Evolutionary conservation across 2,329 filamentous ascomycete genomes (phyloP).

Genomic region (Ilyonectria mors-panacis): DNA sequence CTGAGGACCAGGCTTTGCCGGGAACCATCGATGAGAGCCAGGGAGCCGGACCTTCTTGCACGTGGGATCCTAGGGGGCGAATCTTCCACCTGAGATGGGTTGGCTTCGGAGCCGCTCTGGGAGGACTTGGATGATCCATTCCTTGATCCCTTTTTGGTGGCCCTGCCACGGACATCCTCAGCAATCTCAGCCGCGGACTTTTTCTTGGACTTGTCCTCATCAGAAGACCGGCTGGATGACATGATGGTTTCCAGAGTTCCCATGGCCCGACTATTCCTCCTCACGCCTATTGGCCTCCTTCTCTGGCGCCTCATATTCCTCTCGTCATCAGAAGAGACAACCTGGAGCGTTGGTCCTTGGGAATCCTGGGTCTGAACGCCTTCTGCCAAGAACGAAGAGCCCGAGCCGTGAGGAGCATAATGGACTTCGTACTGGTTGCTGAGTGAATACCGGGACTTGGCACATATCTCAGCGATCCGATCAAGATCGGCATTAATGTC

Average conservation of each 20-base stretch:
- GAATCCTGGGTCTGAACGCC: conserved; percentile 50
- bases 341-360: conserved; percentile 70
- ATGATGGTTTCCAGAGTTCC: conserved; percentile 77
- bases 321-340: conserved; percentile 71
- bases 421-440: conserved; percentile 79
- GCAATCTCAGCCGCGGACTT: conserved; percentile 71
- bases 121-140: conserved; percentile 53
- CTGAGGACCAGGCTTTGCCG: conserved; percentile 50
- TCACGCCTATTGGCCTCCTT: conserved; percentile 58
- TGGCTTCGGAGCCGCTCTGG: conserved; percentile 48
- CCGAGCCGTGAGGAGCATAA: conserved; percentile 73
- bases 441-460: conserved; percentile 74
- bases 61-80: conserved; percentile 38
- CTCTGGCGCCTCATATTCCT: conserved; percentile 56
- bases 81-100: conserved; percentile 40
- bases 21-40: conserved; percentile 57
- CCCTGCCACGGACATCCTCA: conserved; percentile 67
- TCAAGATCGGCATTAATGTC: conserved; percentile 73
- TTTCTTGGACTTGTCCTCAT: conserved; percentile 73
- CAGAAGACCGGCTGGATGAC: conserved; percentile 75
- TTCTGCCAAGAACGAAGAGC: conserved; percentile 61
- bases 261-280: conserved; percentile 69
- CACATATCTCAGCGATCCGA: conserved; percentile 77
- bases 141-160: conserved; percentile 55
- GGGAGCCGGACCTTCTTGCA: conserved; percentile 50